These are phyloP conservation scores for Cordyceps pruinosa DNA, from an alignment of 2,329 filamentous ascomycete genomes.

Conservation along the genomic window DNA sequence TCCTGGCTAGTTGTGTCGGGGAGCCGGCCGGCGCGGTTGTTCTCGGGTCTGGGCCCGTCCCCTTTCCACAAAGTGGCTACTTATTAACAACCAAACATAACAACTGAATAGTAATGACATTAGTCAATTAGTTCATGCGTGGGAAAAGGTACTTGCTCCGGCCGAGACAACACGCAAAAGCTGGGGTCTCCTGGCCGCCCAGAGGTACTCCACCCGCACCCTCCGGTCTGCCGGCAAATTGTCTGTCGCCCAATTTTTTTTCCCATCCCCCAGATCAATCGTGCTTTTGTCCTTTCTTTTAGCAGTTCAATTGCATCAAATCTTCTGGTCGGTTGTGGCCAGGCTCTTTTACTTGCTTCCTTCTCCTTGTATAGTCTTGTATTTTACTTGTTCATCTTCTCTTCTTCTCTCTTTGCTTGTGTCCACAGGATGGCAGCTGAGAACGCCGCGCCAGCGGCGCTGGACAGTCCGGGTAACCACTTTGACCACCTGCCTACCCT, in stretches of 20 bases:
- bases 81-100: neutral
- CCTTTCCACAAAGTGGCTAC: neutral
- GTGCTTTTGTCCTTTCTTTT: neutral
- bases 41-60: neutral
- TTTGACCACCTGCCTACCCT: neutral
- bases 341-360: neutral
- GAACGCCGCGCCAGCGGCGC: neutral
- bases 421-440: conserved; percentile 11
- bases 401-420: conserved; percentile 4
- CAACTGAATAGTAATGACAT: neutral
- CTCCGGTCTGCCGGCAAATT: conserved; percentile 9
- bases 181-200: conserved; percentile 7
- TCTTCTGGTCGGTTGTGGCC: neutral
- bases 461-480: conserved; percentile 7
- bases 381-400: neutral
- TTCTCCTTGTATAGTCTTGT: conserved; percentile 2
- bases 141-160: neutral
- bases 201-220: conserved; percentile 9
- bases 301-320: conserved; percentile 9
- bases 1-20: neutral
- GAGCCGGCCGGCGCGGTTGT: neutral
- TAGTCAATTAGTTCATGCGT: neutral
- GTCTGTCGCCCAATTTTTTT: conserved; percentile 11
- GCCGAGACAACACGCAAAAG: neutral
- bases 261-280: conserved; percentile 3